These are phyloP conservation scores for Gypsophila paniculata DNA, from an alignment of 179 eudicot genomes.

Conservation along the genomic window DNA sequence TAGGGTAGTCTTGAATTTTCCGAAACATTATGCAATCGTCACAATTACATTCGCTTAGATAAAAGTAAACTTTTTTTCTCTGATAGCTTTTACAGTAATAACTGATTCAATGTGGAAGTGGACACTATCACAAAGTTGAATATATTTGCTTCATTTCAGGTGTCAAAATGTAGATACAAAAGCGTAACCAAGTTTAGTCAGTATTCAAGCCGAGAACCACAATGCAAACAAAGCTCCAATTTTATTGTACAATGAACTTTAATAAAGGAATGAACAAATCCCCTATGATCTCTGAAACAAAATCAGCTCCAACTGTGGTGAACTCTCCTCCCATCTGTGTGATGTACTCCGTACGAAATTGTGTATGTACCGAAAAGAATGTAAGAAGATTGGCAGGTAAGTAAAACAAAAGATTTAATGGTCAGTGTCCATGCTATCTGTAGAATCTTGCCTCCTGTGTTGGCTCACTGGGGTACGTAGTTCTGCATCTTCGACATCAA, in stretches of 20 bases:
- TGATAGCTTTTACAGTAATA: too few species aligned
- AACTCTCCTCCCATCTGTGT: not conserved
- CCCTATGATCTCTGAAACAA: conserved; percentile 18
- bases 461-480: conserved; percentile 31
- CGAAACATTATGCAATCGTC: too few species aligned
- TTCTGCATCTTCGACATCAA: conserved; percentile 39
- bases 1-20: too few species aligned
- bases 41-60: too few species aligned
- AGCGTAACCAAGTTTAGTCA: not conserved
- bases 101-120: not conserved
- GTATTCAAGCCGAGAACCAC: not conserved
- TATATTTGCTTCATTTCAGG: conserved; percentile 11
- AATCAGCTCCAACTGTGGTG: not conserved
- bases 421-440: conserved; percentile 49
- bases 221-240: not conserved
- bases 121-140: not conserved
- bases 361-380: conserved; percentile 15
- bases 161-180: conserved; percentile 20
- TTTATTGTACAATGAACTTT: conserved; percentile 24
- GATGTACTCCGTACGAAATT: not conserved
- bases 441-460: conserved; percentile 56
- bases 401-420: conserved; percentile 9
- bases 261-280: conserved; percentile 19
- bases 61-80: too few species aligned
- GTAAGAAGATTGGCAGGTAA: conserved; percentile 2